phyloP scores from a whole-genome alignment of 805 yeast genomes.

The Lipomyces sp. region DNA sequence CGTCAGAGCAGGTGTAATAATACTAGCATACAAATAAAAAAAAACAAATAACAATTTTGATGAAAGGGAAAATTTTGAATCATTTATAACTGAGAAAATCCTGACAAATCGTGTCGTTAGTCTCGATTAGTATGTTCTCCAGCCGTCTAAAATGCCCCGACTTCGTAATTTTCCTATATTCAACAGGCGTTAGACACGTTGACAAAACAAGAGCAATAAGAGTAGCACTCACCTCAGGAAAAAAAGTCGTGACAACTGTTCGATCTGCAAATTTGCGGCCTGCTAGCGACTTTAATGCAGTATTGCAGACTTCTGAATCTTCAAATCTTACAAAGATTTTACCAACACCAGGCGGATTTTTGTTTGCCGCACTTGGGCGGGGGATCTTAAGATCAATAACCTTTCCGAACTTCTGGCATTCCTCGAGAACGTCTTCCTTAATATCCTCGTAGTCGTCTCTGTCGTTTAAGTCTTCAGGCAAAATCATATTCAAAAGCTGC shows the following conservation, averaged over 20 bases:
- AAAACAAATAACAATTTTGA: too few relatives aligned
- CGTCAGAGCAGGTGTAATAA: too few relatives aligned
- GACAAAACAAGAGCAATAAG: too few relatives aligned
- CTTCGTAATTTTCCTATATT: conserved; percentile 42
- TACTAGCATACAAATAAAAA: too few relatives aligned
- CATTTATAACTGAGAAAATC: too few relatives aligned
- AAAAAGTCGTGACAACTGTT: conserved; percentile 61
- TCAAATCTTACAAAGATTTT: conserved; percentile 67
- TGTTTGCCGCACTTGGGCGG: conserved; percentile 47
- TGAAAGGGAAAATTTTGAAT: too few relatives aligned
- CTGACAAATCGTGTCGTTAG: too few relatives aligned
- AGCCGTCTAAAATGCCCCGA: conserved; percentile 37
- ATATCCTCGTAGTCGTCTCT: conserved; percentile 49
- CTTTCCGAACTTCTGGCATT: conserved; percentile 51
- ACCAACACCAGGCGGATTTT: conserved; percentile 59
- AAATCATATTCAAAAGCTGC: conserved; percentile 62
- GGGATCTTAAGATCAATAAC: conserved; percentile 60
- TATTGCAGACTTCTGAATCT: conserved; percentile 47
- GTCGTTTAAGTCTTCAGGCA: conserved; percentile 60
- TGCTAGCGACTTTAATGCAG: conserved; percentile 56
- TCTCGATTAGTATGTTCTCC: too few relatives aligned
- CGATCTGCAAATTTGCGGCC: conserved; percentile 70
- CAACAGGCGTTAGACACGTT: too few relatives aligned
- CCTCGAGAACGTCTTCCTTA: conserved; percentile 49
- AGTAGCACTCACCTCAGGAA: conserved; percentile 44